phyloP scores from a whole-genome alignment of 805 yeast species.

The Sugiyamaella boreocaroliniensis region DNA sequence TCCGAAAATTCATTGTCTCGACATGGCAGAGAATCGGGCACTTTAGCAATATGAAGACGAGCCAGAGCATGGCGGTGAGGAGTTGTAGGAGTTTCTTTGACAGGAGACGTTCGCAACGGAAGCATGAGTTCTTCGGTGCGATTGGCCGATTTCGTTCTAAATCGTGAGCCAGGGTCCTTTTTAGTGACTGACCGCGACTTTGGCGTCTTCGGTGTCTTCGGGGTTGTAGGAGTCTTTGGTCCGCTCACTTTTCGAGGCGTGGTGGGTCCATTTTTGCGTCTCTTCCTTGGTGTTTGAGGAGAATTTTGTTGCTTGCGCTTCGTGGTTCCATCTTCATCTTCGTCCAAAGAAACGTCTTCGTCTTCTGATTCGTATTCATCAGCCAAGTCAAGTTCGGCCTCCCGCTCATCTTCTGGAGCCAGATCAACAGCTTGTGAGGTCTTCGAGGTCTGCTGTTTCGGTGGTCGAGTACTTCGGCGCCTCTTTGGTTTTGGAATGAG shows the following conservation, averaged over 20 bases:
- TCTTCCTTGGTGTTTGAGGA: constrained; percentile 1
- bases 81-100: constrained; percentile 6
- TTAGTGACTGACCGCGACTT: neutral
- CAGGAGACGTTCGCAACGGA: constrained; percentile 8
- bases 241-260: neutral
- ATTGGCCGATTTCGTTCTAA: neutral
- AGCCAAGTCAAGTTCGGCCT: no score
- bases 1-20: constrained; percentile 76
- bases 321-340: neutral
- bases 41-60: constrained; percentile 31
- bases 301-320: neutral
- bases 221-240: constrained; percentile 4
- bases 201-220: constrained; percentile 6
- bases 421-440: neutral
- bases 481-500: neutral
- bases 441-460: neutral
- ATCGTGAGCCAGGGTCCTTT: neutral
- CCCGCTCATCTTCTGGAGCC: no score
- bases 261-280: neutral
- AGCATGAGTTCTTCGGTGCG: constrained; percentile 8
- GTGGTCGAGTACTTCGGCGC: neutral
- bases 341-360: neutral
- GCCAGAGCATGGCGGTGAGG: constrained; percentile 28
- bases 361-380: neutral
- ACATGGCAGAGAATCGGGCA: constrained; percentile 62